Evolutionary conservation across 1,284 basidiomycete genomes (phyloP), one percentile per base, ranked within the genome.

Genomic region (Somion occarium): DNA sequence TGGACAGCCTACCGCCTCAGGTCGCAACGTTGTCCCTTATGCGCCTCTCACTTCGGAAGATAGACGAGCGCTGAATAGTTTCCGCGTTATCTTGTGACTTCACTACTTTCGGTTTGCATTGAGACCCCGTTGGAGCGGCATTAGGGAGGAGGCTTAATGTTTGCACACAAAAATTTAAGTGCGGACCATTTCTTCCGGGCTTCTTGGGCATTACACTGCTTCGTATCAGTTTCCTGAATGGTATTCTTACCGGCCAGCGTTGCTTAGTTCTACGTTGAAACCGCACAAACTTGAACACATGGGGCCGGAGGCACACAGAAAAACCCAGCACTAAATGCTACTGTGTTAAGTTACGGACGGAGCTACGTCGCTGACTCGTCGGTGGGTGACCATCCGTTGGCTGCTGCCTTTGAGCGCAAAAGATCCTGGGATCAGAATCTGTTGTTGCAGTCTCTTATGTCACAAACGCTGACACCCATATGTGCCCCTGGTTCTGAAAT

Each of bases 31-130:
- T n/a, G 57, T 57, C 46, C 50, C 55, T 13, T 68, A 68, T 52
- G 60, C 56, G 44, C 63, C 65, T 13, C 60, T 65, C 24, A 66
- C 66, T 12, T 55, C 63, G 13, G 66, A 68, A 50, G 66, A 68
- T 46, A 58, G 64, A 52, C 60, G 62, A 41, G 66, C 63, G 5
- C 52, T 68, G 25, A 65, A 61, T 48, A 66, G 66, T 54, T 68
- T 68, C 56, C 64, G 66, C 3, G 56, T 68, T 15, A 60, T 64
- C 5, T 54, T 68, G 45, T 67, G 55, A 58, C 48, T 49, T 41
- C 19, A 26, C 7, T 7, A 34, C n/a, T 34, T 11, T 23, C 26
- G 2, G 38, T 19, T 41, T 23, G 24, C 39, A 48, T 38, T 38
- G 9, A 26, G 24, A n/a, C 11, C 12, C 15, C 34, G 44, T 24